Percentiles rank a stretch among this genome's conserved stretches.
Conservation (phyloP, 2,329 filamentous ascomycete species). For the Penicillium sp. region DNA sequence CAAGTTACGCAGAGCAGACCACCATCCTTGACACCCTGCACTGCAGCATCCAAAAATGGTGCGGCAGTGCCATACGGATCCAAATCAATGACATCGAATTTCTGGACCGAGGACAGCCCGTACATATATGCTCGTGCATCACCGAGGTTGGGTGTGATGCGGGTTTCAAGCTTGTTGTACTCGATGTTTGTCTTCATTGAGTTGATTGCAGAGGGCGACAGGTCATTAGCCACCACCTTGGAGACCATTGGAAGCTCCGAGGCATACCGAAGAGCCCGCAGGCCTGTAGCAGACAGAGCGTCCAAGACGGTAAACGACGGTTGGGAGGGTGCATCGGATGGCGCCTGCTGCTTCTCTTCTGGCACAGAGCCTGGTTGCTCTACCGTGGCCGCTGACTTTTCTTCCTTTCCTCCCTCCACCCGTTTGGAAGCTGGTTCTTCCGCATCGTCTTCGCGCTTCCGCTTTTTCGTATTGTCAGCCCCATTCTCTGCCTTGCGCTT, state of each 20-base stretch:
- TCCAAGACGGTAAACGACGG: slow-evolving; percentile 79
- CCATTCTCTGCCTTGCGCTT: slow-evolving; percentile 32
- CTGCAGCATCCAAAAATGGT: slow-evolving; percentile 85
- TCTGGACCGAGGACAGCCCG: slow-evolving; percentile 52
- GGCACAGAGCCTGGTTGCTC: slow-evolving; percentile 5
- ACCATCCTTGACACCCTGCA: slow-evolving; percentile 84
- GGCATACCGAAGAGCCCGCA: slow-evolving; percentile 87
- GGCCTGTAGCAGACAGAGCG: slow-evolving; percentile 88
- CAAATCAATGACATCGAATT: slow-evolving; percentile 92
- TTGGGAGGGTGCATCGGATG: slow-evolving; percentile 37
- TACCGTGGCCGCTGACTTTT: slow-evolving; percentile 6
- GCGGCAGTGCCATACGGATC: slow-evolving; percentile 95
- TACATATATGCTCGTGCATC: slow-evolving; percentile 96
- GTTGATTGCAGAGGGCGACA: slow-evolving; percentile 73
- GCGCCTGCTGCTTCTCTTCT: slow-evolving; percentile 7
- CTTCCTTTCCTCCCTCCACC: background rate
- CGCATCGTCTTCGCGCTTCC: slow-evolving; percentile 35
- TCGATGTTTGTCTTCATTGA: slow-evolving; percentile 82
- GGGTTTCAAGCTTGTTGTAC: slow-evolving; percentile 73
- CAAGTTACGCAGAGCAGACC: slow-evolving; percentile 93
- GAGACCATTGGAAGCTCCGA: slow-evolving; percentile 86
- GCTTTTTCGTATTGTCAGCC: slow-evolving; percentile 38
- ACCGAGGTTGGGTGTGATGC: slow-evolving; percentile 71
- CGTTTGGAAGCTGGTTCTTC: slow-evolving; percentile 16
- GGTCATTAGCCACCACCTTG: slow-evolving; percentile 83